Conservation (phyloP, 2,329 filamentous ascomycete genomes). For the Penicillium thymicola region DNA sequence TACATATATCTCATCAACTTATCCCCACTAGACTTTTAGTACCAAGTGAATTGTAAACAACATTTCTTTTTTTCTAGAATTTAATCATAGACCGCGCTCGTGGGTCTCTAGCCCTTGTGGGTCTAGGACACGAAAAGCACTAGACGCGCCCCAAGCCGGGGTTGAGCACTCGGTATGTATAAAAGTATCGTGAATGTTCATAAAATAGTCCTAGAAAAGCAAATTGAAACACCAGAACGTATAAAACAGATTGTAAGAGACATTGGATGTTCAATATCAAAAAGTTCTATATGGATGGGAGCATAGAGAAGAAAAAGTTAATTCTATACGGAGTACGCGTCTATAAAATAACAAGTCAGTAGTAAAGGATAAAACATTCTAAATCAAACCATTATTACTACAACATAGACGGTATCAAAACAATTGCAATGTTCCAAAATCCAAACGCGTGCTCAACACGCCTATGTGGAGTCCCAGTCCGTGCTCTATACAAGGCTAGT, state of each 20-base stretch:
- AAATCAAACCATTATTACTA: background rate
- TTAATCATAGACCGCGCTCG: background rate
- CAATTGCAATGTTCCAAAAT: background rate
- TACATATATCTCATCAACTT: background rate
- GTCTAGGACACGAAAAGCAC: constrained; percentile 2
- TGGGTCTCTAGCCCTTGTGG: constrained; percentile 3
- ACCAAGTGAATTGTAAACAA: background rate
- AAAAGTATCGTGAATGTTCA: background rate
- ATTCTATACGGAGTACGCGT: background rate
- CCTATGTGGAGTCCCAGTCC: constrained; percentile 21
- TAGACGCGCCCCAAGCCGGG: constrained; percentile 3
- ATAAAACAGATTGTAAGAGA: background rate
- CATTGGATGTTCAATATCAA: background rate
- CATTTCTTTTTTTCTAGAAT: background rate
- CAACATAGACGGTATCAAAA: background rate
- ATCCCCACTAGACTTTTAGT: no score
- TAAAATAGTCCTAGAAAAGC: no score
- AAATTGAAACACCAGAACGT: background rate
- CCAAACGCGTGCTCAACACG: constrained; percentile 27
- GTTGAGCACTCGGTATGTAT: background rate
- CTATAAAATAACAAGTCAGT: background rate
- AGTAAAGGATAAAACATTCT: background rate
- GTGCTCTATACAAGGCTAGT: constrained; percentile 29
- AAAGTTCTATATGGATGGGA: no score
- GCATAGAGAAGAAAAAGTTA: background rate